Percentiles rank a stretch among this genome's conserved stretches.
These are phyloP conservation scores for Cicer bijugum DNA, from an alignment of 306 rosid species.

Conservation along the genomic window DNA sequence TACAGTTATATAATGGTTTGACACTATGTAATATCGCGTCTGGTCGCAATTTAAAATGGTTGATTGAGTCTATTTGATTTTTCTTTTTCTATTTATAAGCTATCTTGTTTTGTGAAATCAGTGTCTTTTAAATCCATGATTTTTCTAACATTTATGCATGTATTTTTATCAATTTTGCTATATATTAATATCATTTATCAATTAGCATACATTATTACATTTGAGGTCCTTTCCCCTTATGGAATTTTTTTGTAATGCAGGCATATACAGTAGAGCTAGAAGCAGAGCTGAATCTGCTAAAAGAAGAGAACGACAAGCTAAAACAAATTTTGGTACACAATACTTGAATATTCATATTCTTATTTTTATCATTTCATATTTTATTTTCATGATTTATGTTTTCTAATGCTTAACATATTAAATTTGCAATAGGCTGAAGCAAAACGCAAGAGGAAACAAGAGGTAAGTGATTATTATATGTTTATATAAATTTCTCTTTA, in stretches of 20 bases:
- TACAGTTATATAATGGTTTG: no score
- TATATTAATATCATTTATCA: background rate
- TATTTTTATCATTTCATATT: background rate
- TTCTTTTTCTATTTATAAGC: background rate
- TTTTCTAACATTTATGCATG: conserved; percentile 6
- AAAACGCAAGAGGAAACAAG: conserved; percentile 57
- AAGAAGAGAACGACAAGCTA: conserved; percentile 62
- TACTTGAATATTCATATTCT: conserved; percentile 3
- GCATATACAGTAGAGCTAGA: conserved; percentile 82
- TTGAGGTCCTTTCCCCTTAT: background rate
- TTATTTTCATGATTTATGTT: background rate
- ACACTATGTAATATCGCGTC: background rate
- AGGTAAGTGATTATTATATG: conserved; percentile 45
- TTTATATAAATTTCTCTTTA: background rate
- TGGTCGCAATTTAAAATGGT: background rate
- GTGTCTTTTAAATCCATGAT: background rate
- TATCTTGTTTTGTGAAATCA: background rate
- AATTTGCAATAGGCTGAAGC: conserved; percentile 60
- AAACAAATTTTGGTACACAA: conserved; percentile 61
- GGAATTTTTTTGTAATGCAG: conserved; percentile 47
- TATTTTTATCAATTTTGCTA: background rate
- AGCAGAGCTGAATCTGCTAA: conserved; percentile 62
- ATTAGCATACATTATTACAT: background rate
- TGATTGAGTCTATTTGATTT: background rate
- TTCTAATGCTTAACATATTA: conserved; percentile 5